A percentile compares a stretch with the other conserved stretches of the same genome.
These are phyloP conservation scores for Cordyceps fumosorosea DNA, from an alignment of 2,329 filamentous ascomycete species.

Conservation along the genomic window DNA sequence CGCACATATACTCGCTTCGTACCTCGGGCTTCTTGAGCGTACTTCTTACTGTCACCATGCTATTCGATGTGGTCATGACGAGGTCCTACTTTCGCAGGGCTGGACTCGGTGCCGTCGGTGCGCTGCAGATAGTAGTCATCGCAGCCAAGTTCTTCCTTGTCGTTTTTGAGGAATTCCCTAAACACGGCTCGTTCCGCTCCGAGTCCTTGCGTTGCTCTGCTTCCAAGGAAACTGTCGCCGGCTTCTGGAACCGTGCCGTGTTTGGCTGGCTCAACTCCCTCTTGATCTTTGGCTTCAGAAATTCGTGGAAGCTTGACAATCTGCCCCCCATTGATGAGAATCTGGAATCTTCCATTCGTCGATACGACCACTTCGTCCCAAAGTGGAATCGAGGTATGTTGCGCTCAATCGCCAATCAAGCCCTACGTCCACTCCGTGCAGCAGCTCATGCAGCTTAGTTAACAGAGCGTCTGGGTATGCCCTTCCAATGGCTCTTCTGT, in stretches of 20 bases:
- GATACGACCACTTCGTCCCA: neutral
- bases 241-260: neutral
- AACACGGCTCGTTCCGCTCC: neutral
- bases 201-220: neutral
- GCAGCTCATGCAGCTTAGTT: no score
- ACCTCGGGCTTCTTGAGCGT: neutral
- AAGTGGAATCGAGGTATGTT: neutral
- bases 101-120: neutral
- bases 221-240: neutral
- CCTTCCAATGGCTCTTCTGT: neutral
- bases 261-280: neutral
- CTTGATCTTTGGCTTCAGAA: neutral
- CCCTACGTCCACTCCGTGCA: no score
- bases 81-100: neutral
- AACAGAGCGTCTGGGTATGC: neutral
- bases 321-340: neutral
- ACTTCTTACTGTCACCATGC: neutral
- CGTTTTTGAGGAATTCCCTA: neutral
- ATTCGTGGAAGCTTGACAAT: neutral
- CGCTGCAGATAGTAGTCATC: neutral
- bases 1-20: neutral
- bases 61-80: neutral
- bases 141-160: neutral
- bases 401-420: no score
- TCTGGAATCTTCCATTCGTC: neutral